Evolutionary conservation across 2,329 filamentous ascomycete genomes (phyloP), one percentile per base, ranked within the genome.

Genomic region (Cryphonectria parasitica): DNA sequence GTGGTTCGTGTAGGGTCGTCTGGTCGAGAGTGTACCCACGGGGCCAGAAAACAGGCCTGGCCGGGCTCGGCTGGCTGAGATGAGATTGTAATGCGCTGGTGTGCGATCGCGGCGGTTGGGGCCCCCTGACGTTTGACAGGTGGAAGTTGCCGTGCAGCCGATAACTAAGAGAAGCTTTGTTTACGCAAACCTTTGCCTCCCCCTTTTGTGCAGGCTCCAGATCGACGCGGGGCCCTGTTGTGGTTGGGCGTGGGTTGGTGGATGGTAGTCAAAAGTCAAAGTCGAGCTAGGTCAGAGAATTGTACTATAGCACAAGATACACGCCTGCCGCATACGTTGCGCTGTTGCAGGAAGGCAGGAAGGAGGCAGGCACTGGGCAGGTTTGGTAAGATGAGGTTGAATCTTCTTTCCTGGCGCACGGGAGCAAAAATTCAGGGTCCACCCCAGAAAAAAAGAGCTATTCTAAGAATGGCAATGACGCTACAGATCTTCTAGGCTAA

Each of bases 81-180:
- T 41, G 58, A 62, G 58, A 34, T 62, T 31, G 58, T n/a, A 62
- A 62, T 62, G 58, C 58, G 58, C 22, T 61, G 43, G 17, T 45
- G 43, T 39, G 58, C 58, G 58, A 61, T 61, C 22, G n/a, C 52
- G 52, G 43, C 43, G 43, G n/a, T n/a, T n/a, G 43, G 5, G 2
- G 52, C 1, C 52, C 58, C 58, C 17, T 61, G 58, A 39, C 58
- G 43, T 22, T 19, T 61, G 58, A 63, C 34, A 41, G 36, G n/a
- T 25, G 61, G 34, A 56, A 49, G 43, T 49, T 56, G 52, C 52
- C 52, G 52, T 56, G 25, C 52, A 28, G 52, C 52, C 25, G 52
- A 17, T 28, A 39, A 28, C 52, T 56, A 31, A 31, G 11, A 17
- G 25, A 56, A 17, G 49, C 49, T 11, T 8, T 54, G 49, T 10